Base-by-base conservation (phyloP, 2,329 filamentous ascomycete species). In the Diaporthe destruens region DNA sequence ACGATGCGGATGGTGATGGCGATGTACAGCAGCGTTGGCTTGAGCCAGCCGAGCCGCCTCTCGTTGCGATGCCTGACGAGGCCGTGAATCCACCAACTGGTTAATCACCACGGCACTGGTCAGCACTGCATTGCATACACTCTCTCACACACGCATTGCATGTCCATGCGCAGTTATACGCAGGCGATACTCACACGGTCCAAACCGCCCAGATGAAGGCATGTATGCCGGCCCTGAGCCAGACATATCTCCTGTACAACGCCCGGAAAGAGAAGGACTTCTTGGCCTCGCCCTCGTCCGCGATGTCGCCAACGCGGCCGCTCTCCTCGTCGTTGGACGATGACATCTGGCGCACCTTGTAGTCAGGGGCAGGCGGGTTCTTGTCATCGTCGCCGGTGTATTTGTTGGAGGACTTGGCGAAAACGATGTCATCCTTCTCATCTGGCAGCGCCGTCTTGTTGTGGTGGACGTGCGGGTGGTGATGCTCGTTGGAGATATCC, bases 21-120 rank as follows among this genome's bases (percentile, higher is more conserved):
- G 57, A 97, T 88, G 86, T 92, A 97, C 59, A 98, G 80, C 66
- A 97, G 86, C 82, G 97, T 96, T 0, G 95, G 94, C 65, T 95
- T 89, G 71, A 97, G 82, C 94, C 94, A 97, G 78, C 94, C 94
- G 82, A 88, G 87, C 29, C 32, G 39, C 77, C 86, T 87, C 78
- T 94, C 90, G 73, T 92, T 77, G 73, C 90, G 90, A 80, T 96
- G 94, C 69, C 94, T 85, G 73, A 95, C 85, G 61, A 96, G 84
- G 70, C 91, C 89, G 8, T 92, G 91, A 75, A 95, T 92, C 92
- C 92, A 95, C 93, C 93, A 95, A 78, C 85, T 86, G 77, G 72
- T 85, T 80, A 51, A 51, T 81, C n/a, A 69, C 72, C 18, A 51
- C n/a, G 11, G 20, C 29, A 36, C 44, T 51, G 63, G 75, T 76